Base-by-base conservation (phyloP, 352 stramenopile genomes). In the Globisporangium lucens region DNA sequence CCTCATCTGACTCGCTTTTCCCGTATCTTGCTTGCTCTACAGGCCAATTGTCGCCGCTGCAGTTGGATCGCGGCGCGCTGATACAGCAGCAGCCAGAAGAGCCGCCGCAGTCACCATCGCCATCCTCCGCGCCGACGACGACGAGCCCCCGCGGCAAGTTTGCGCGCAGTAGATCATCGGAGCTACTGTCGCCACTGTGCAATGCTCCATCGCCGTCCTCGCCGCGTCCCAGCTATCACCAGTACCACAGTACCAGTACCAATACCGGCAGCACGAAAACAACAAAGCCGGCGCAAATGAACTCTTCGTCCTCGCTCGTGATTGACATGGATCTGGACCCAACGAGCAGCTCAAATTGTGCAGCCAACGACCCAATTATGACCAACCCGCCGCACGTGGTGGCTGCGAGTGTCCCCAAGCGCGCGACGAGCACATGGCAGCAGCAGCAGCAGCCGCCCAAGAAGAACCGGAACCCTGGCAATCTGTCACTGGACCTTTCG, bases 401-500 rank as follows among this genome's bases (percentile, higher is more conserved):
- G 38, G 38, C 64, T 46, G 55, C 36, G 38, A 79, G 61, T 33
- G 66, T 67, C 33, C 69, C 74, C 7, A 89, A 88, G 66, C 66
- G 73, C 33, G 58, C 72, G 4, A 84, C 85, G 61, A 63, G 72
- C 30, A 57, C 75, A 27, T 90, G 78, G 65, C 75, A 80, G 46
- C 59, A 24, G 56, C 56, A 62, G 35, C 56, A 47, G 56, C 56
- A 62, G 30, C 78, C 78, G 35, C 63, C 75, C 47, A 78, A 85
- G 46, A 82, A 80, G 51, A 90, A 70, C 49, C 81, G 86, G 1
- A 95, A 95, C 57, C 88, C 88, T 8, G 88, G 88, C 27, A 93
- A 93, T 65, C 67, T 95, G 49, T 90, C 87, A 36, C 69, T 95
- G 30, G 86, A 95, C 71, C 73, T 95, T 46, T 89, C 86, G 27